Evolutionary conservation across 2,329 filamentous ascomycete species (phyloP), one percentile per base, ranked within the genome.

Genomic region (Thielaviopsis punctulata): DNA sequence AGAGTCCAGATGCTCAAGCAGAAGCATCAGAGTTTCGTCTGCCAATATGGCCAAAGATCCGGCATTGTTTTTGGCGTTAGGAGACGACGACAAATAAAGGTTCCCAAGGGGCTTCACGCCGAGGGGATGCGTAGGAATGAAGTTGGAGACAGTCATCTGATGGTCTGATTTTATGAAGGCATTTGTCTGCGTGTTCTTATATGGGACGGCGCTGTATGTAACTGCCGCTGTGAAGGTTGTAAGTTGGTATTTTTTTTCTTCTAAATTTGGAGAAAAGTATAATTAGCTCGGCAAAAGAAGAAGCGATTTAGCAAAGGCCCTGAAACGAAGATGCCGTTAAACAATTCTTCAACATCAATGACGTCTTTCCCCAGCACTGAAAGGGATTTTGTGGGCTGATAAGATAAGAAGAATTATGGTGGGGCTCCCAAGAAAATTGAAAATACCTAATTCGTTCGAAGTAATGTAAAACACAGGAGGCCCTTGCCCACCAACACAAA

Each of bases 61-160:
- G 56, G 75, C 39, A 70, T 73, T 48, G 69, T 65, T 55, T n/a
- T 46, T 47, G 30, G 49, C 49, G 25, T 55, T 55, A n/a, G 53
- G 50, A 5, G 41, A 45, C n/a, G 53, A 52, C 19, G 79, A 78
- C 44, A 90, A 75, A 48, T 75, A 81, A 59, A 82, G 80, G 69
- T 98, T 96, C 36, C 90, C 92, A 56, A 84, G 75, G 1, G 92
- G 90, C 62, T 88, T 92, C 57, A 96, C 73, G 27, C 84, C 84
- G 46, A 95, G 70, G 36, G 87, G 87, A 69, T 96, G 90, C 39
- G 73, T 71, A 49, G 84, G 83, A 51, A 94, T 81, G 45, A 77
- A 76, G 59, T 63, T 47, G 12, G 33, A 48, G 23, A 33, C 45
- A 6, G 49, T 45, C 41, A 47, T 46, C 21, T 9, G n/a, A 18